Conservation (phyloP, 352 stramenopile genomes). For the Globisporangium mamillatum region DNA sequence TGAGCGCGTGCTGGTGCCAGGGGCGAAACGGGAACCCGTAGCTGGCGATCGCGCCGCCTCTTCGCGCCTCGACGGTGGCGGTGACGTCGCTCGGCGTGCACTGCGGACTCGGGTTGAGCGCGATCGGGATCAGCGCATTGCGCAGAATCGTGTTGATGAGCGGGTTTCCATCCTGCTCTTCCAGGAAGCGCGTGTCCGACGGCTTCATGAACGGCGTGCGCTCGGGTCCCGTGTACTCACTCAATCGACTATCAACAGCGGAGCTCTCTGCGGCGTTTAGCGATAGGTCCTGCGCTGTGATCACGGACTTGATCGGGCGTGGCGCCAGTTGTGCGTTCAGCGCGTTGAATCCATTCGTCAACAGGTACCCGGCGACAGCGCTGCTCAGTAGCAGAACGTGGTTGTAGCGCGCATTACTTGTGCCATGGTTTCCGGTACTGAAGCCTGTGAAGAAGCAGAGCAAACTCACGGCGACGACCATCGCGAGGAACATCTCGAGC, state of each 20-base stretch:
- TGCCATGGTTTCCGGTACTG: not conserved
- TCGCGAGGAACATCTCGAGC: constrained; percentile 8
- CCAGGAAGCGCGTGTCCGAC: not conserved
- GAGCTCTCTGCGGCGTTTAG: not conserved
- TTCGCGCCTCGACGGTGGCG: not conserved
- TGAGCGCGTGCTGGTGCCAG: constrained; percentile 5
- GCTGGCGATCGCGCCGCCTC: not conserved
- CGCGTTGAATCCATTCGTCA: constrained; percentile 9
- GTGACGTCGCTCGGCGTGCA: not conserved
- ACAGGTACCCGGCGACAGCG: not conserved
- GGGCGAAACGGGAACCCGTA: constrained; percentile 5
- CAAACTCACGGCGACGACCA: constrained; percentile 3
- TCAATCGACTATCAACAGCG: not conserved
- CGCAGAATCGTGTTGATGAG: constrained; percentile 9
- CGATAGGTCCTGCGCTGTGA: not conserved
- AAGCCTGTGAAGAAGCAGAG: constrained; percentile 12
- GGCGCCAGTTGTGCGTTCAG: constrained; percentile 7
- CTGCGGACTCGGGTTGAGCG: constrained; percentile 2
- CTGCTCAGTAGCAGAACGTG: not conserved
- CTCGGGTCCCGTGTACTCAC: not conserved
- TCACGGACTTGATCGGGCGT: not conserved
- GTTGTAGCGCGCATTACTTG: constrained; percentile 23
- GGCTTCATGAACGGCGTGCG: not conserved
- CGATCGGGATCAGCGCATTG: not conserved
- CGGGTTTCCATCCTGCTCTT: not conserved